Evolutionary conservation across 768 basidiomycete genomes (phyloP).

Genomic region (Inosperma sp.): DNA sequence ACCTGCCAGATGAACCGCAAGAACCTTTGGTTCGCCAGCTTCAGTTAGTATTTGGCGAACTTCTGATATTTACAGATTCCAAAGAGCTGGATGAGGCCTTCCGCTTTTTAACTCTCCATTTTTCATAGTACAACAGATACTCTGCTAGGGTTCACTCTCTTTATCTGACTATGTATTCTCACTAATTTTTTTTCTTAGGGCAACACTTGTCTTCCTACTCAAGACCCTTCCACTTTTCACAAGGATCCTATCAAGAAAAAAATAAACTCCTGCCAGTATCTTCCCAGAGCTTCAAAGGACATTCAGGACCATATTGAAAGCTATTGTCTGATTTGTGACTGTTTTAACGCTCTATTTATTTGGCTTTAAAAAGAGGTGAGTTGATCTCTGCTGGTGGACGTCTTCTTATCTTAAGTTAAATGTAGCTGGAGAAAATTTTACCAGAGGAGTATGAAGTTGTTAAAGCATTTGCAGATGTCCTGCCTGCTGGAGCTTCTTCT

Average conservation of each 20-base stretch:
- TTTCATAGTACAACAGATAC: neutral
- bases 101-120: neutral
- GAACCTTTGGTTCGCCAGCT: slow-evolving; percentile 1
- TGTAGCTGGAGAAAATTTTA: slow-evolving; percentile 3
- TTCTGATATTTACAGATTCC: neutral
- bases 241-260: neutral
- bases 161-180: no score
- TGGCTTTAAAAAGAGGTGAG: neutral
- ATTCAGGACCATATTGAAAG: neutral
- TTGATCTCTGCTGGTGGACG: neutral
- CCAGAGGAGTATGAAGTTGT: slow-evolving; percentile 7
- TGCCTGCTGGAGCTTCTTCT: slow-evolving; percentile 5
- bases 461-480: neutral
- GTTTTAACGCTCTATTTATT: neutral
- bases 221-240: neutral
- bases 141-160: no score
- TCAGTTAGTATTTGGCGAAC: neutral
- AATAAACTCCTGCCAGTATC: neutral
- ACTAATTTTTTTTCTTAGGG: neutral
- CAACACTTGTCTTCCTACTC: neutral
- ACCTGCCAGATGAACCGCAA: neutral
- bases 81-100: neutral
- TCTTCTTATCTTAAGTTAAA: neutral
- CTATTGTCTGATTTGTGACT: neutral
- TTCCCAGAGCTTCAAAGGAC: neutral